These are phyloP conservation scores for Termitomyces sp. DNA, from an alignment of 768 basidiomycete species.

Conservation along the genomic window DNA sequence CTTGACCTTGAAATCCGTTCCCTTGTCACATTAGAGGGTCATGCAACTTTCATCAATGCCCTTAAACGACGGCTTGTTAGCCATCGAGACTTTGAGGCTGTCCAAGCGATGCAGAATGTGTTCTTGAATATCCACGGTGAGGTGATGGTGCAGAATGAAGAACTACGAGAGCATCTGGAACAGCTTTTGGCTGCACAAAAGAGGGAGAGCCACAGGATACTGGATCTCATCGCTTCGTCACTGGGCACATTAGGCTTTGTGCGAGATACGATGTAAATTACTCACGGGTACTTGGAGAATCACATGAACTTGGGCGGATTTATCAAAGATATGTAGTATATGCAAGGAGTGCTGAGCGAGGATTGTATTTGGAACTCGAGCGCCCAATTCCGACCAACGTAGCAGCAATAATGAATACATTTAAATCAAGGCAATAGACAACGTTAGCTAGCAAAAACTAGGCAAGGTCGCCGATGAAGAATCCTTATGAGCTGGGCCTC, in stretches of 20 bases:
- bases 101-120: slow-evolving; percentile 81
- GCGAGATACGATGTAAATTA: slow-evolving; percentile 50
- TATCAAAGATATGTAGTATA: neutral
- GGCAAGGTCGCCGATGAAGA: neutral
- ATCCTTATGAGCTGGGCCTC: neutral
- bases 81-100: slow-evolving; percentile 91
- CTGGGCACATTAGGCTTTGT: slow-evolving; percentile 76
- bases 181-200: slow-evolving; percentile 59
- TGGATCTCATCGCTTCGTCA: slow-evolving; percentile 69
- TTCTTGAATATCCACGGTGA: slow-evolving; percentile 87
- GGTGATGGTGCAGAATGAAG: slow-evolving; percentile 62
- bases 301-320: neutral
- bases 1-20: slow-evolving; percentile 89
- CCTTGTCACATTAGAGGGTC: slow-evolving; percentile 56
- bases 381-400: neutral
- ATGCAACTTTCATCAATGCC: slow-evolving; percentile 68
- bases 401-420: neutral
- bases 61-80: slow-evolving; percentile 68
- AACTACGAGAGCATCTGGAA: slow-evolving; percentile 54
- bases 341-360: neutral
- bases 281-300: neutral
- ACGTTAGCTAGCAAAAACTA: too few species aligned
- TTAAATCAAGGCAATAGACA: too few species aligned
- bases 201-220: slow-evolving; percentile 72
- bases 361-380: neutral